A percentile compares a stretch with the other conserved stretches of the same genome.
These are phyloP conservation scores for Termitomyces sp. DNA, from an alignment of 768 basidiomycete genomes.

Conservation along the genomic window DNA sequence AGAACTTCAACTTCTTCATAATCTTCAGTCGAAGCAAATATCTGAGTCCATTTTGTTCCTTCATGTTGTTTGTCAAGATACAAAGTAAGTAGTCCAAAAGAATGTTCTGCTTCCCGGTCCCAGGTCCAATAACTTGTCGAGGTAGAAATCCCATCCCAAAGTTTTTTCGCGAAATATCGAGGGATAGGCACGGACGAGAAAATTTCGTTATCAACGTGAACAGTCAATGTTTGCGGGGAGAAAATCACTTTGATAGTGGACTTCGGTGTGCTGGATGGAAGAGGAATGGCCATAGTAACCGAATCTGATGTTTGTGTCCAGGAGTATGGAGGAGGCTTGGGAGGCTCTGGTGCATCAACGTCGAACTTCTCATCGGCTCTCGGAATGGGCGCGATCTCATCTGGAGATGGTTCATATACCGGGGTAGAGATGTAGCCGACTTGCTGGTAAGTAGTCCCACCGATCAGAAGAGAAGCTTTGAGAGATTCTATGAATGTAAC, in stretches of 20 bases:
- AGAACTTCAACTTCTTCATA: conserved; percentile 62
- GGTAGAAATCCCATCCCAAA: conserved; percentile 80
- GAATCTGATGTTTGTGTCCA: conserved; percentile 89
- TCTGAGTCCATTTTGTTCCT: conserved; percentile 79
- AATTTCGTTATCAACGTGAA: conserved; percentile 46
- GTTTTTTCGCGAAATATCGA: conserved; percentile 49
- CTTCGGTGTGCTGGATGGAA: conserved; percentile 66
- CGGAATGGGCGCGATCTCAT: conserved; percentile 69
- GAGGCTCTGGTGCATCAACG: conserved; percentile 22
- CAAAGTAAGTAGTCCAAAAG: conserved; percentile 69
- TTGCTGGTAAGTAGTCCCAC: conserved; percentile 49
- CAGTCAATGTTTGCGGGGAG: conserved; percentile 55
- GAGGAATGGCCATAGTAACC: conserved; percentile 76
- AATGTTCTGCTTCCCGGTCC: conserved; percentile 68
- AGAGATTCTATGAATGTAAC: conserved; percentile 39
- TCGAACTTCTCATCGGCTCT: conserved; percentile 54
- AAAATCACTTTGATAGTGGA: conserved; percentile 63
- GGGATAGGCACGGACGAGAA: conserved; percentile 39
- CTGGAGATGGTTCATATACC: conserved; percentile 51
- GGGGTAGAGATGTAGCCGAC: conserved; percentile 24
- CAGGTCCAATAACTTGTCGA: conserved; percentile 91
- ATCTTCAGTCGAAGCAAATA: conserved; percentile 58
- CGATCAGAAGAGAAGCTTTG: conserved; percentile 49
- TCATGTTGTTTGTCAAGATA: conserved; percentile 86
- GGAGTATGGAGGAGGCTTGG: conserved; percentile 75